phyloP scores from a whole-genome alignment of 257 asterid genomes.

The Echites panduratus region DNA sequence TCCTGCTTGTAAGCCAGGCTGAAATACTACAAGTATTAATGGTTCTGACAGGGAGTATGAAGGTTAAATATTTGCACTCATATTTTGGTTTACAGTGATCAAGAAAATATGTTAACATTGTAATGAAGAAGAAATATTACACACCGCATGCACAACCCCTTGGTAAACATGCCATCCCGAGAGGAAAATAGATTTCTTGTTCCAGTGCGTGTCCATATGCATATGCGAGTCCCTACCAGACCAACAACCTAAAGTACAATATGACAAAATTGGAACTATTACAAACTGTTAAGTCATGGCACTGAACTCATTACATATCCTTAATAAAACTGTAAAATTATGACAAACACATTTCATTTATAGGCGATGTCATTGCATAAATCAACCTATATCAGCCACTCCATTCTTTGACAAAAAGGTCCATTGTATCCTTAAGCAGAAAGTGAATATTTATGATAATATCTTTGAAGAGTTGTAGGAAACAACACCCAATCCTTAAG shows the following conservation, averaged over 20 bases:
- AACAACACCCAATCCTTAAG: neutral
- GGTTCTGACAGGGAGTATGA: too few species aligned
- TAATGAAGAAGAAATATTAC: conserved; percentile 26
- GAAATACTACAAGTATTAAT: neutral
- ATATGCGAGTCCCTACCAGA: conserved; percentile 79
- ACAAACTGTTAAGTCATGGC: conserved; percentile 8
- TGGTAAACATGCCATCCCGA: conserved; percentile 76
- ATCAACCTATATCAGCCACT: neutral
- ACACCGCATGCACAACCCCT: conserved; percentile 87
- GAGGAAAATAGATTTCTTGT: conserved; percentile 68
- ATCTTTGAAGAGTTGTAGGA: neutral
- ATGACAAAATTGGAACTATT: conserved; percentile 19
- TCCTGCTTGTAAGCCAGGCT: neutral
- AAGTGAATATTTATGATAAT: neutral
- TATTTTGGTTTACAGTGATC: too few species aligned
- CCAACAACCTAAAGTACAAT: conserved; percentile 68
- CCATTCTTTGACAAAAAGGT: neutral
- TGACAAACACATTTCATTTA: neutral
- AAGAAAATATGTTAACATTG: too few species aligned
- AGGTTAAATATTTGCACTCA: neutral
- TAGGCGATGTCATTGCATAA: neutral
- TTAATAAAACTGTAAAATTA: neutral
- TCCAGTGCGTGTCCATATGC: conserved; percentile 86
- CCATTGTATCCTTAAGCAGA: neutral
- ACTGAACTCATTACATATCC: neutral